Percentiles rank a stretch among this genome's conserved stretches.
Conservation (phyloP, 768 basidiomycete species). For the Heimioporus sp. region DNA sequence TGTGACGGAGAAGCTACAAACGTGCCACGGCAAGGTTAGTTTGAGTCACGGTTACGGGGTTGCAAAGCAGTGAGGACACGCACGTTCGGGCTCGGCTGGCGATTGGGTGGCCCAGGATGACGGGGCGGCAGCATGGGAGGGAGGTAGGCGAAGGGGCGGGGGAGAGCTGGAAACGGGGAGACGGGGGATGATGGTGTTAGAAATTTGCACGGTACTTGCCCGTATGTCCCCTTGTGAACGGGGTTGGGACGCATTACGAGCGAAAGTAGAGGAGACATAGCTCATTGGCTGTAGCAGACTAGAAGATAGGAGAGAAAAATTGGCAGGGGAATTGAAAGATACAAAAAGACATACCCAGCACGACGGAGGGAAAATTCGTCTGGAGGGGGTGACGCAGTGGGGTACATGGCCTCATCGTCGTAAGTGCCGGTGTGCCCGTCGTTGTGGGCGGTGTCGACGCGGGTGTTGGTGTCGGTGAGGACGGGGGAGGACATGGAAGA, state of each 20-base stretch:
- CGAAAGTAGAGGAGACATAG: slow-evolving; percentile 34
- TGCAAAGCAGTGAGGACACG: slow-evolving; percentile 8
- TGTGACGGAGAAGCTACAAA: slow-evolving; percentile 23
- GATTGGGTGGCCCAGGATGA: slow-evolving; percentile 5
- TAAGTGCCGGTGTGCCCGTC: background rate
- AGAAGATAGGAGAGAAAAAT: background rate
- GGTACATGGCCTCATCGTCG: slow-evolving; percentile 13
- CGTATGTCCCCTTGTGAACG: slow-evolving; percentile 68
- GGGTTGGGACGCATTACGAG: slow-evolving; percentile 24
- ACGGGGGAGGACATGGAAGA: slow-evolving; percentile 11
- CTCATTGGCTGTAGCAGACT: slow-evolving; percentile 60
- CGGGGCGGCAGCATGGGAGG: background rate
- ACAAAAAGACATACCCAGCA: slow-evolving; percentile 46
- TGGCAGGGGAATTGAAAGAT: background rate
- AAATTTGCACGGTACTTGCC: slow-evolving; percentile 62
- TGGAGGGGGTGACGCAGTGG: slow-evolving; percentile 24
- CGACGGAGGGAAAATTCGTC: slow-evolving; percentile 46
- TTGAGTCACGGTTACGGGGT: slow-evolving; percentile 11
- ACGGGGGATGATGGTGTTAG: slow-evolving; percentile 40
- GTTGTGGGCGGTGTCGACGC: background rate
- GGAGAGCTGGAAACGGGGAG: background rate
- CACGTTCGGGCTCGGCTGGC: slow-evolving; percentile 22
- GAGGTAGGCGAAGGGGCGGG: background rate
- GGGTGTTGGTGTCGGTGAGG: background rate
- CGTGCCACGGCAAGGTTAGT: slow-evolving; percentile 14